Conservation (phyloP, 768 basidiomycete genomes). For the Kwoniella bestiolae region DNA sequence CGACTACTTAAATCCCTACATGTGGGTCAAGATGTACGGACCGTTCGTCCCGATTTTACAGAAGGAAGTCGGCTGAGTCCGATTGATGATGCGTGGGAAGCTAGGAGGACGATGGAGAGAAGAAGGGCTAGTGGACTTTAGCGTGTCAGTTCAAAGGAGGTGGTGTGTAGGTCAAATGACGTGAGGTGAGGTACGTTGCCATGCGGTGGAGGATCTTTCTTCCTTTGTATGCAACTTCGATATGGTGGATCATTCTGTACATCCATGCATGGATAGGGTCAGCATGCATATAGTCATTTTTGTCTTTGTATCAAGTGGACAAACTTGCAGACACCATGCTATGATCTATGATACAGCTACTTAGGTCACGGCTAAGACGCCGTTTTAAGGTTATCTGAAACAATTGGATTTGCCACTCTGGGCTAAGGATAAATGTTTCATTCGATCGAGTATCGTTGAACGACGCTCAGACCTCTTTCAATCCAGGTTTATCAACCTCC, state of each 20-base stretch:
- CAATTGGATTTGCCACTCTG: background rate
- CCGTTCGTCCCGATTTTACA: background rate
- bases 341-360: background rate
- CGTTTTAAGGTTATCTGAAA: conserved; percentile 14
- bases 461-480: background rate
- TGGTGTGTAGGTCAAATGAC: background rate
- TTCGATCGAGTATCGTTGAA: background rate
- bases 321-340: too few relatives aligned
- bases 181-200: background rate
- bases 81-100: conserved; percentile 34
- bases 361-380: background rate
- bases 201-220: background rate
- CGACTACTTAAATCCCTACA: background rate
- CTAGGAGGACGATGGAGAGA: conserved; percentile 15
- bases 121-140: too few relatives aligned
- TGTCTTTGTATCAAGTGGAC: too few relatives aligned
- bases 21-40: background rate
- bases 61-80: conserved; percentile 15
- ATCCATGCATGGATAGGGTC: background rate
- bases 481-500: background rate
- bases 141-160: too few relatives aligned
- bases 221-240: background rate
- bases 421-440: background rate
- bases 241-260: background rate
- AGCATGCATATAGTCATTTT: background rate